Base-by-base conservation (phyloP, 1,284 basidiomycete genomes). In the Coniferiporia sulphurascens region DNA sequence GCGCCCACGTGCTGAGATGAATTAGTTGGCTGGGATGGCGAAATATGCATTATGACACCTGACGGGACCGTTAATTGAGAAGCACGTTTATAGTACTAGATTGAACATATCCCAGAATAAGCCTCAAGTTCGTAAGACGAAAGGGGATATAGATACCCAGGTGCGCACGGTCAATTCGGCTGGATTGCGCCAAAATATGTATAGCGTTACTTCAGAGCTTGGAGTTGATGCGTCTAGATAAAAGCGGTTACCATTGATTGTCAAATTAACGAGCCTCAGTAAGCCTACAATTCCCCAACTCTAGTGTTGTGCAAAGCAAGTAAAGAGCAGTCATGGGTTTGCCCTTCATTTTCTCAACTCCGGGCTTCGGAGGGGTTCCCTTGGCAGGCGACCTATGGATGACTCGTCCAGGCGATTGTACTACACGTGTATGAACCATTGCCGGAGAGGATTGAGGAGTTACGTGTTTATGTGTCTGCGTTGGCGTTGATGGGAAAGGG, bases 211-310 rank as follows among this genome's bases (percentile, higher is more conserved):
- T 49, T 75, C 69, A 4, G 83, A 85, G 59, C 74, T 78, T 0
- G 83, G 83, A 1, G 72, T 66, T n/a, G 75, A 70, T n/a, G 66
- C 66, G 64, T 79, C 84, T 85, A 56, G 52, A 48, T 50, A 0
- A 49, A 45, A 22, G 56, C 35, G 21, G 55, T 45, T 19, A 62
- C 48, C 62, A 55, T 56, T 52, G 51, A 54, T 57, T 62, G 58
- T 50, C n/a, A 36, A n/a, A 1, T 34, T n/a, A 9, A 38, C 32
- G 9, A 27, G 53, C 48, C 12, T 46, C 56, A 46, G 44, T n/a
- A 56, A 35, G 63, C 82, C 65, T 69, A 88, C 87, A 86, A 62
- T 85, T 78, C 48, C 78, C 78, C 53, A 84, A 83, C 61, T 88
- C 79, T 32, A 87, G 67, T 63, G 78, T 82, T 52, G 76, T 78